Conservation (phyloP, 2,329 filamentous ascomycete genomes). For the Colletotrichum lini region DNA sequence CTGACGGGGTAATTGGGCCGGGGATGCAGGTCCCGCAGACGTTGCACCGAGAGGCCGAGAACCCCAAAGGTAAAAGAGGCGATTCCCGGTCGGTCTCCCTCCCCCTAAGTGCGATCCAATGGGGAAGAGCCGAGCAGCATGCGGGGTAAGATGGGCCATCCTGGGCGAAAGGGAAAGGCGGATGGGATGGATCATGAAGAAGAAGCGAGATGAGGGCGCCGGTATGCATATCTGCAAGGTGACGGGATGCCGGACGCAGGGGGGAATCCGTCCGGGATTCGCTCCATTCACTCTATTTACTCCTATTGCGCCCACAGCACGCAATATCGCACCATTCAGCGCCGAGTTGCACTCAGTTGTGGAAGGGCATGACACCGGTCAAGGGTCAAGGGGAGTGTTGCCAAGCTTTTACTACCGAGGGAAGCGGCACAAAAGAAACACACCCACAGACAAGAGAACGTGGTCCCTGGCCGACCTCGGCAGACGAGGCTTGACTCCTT, state of each 20-base stretch:
- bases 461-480: no score
- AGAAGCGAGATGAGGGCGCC: conserved; percentile 31
- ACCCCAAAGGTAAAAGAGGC: no score
- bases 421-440: background rate
- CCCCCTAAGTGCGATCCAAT: conserved; percentile 30
- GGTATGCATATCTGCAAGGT: conserved; percentile 21
- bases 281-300: background rate
- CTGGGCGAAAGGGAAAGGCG: background rate
- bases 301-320: conserved; percentile 22
- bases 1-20: conserved; percentile 37
- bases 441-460: no score
- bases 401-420: background rate
- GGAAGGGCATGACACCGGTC: background rate
- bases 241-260: conserved; percentile 16
- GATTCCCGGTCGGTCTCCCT: no score
- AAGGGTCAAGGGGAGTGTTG: no score
- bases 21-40: conserved; percentile 33
- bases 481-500: no score
- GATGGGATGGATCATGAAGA: no score
- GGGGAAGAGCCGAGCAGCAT: conserved; percentile 20
- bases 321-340: conserved; percentile 26
- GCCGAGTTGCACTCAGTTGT: background rate
- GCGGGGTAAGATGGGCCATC: conserved; percentile 24
- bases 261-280: background rate
- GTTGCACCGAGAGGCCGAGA: conserved; percentile 32